phyloP scores from a whole-genome alignment of 73 alveolate genomes.

The Paramecium primaurelia region DNA sequence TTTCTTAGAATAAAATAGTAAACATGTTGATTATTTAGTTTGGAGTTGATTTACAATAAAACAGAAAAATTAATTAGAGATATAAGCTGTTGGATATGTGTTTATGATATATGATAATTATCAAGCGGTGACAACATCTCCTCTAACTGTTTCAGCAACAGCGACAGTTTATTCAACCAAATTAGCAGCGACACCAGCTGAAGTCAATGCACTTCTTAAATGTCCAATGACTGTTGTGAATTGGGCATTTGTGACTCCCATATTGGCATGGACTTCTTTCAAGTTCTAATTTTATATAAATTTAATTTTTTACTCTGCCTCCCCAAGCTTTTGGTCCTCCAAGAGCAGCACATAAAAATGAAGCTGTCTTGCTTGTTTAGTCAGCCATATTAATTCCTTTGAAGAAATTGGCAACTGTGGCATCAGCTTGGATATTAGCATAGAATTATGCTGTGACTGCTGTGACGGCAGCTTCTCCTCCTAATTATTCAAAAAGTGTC shows the following conservation, averaged over 20 bases:
- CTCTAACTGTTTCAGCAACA: slow-evolving; percentile 50
- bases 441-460: slow-evolving; percentile 67
- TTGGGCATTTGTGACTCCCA: slow-evolving; percentile 68
- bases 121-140: slow-evolving; percentile 50
- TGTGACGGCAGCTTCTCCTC: slow-evolving; percentile 66
- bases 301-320: background rate
- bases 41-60: background rate
- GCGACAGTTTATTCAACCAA: slow-evolving; percentile 57
- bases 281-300: background rate
- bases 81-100: background rate
- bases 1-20: background rate
- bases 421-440: slow-evolving; percentile 63
- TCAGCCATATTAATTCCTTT: slow-evolving; percentile 63
- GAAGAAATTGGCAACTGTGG: slow-evolving; percentile 69
- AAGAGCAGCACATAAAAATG: slow-evolving; percentile 61
- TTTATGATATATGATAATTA: background rate
- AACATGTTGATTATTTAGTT: background rate
- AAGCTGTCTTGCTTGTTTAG: slow-evolving; percentile 48
- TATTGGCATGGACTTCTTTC: slow-evolving; percentile 66
- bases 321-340: slow-evolving; percentile 70
- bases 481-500: slow-evolving; percentile 54
- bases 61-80: background rate
- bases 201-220: slow-evolving; percentile 59
- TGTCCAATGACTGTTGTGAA: slow-evolving; percentile 62
- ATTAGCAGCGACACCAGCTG: slow-evolving; percentile 67